Base-by-base conservation (phyloP, 2,329 filamentous ascomycete genomes). In the Elsinoe arachidis region DNA sequence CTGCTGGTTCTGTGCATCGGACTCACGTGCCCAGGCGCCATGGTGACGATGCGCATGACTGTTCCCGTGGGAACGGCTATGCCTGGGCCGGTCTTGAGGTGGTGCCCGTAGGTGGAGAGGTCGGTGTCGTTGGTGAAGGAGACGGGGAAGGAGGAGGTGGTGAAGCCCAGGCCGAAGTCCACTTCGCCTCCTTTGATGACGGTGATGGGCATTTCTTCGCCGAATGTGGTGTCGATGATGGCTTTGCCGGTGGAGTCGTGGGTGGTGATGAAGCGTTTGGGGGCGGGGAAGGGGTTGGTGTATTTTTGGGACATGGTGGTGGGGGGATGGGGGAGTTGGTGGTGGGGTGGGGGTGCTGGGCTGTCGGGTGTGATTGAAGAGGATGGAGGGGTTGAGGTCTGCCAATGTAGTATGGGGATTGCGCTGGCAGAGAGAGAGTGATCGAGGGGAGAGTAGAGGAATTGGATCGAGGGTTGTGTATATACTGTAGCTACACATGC, bases 1-100 rank as follows among this genome's bases (percentile, higher is more conserved):
- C 66, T 69, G 1, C 72, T 63, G 2, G 71, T 71, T 1, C 71
- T 65, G 61, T 74, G 70, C 67, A 72, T 70, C 0, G 70, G 69
- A 0, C 63, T 69, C 3, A 60, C 58, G 41, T 65, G 65, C 2
- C 68, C 67, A 0, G 72, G 72, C 14, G 62, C 63, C 17, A 72
- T 62, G 55, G 72, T 69, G 23, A 73, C 65, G 15, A 67, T 61
- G 3, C 72, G 64, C 55, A 71, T 63, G 3, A 71, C 63, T 0
- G 68, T 69, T 12, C 72, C 72, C 6, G 59, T 38, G 1, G 61
- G 61, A 0, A 68, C 64, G 0, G 68, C 69, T 11, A 73, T 59
- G 0, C 68, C 70, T 0, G 70, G 69, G 1, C 69, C 64, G 30
- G 65, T 66, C 43, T 69, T 66, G 12, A 72, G 64, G 51, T 63